Evolutionary conservation across 1,284 basidiomycete genomes (phyloP).

Genomic region (Tilletia setariae): DNA sequence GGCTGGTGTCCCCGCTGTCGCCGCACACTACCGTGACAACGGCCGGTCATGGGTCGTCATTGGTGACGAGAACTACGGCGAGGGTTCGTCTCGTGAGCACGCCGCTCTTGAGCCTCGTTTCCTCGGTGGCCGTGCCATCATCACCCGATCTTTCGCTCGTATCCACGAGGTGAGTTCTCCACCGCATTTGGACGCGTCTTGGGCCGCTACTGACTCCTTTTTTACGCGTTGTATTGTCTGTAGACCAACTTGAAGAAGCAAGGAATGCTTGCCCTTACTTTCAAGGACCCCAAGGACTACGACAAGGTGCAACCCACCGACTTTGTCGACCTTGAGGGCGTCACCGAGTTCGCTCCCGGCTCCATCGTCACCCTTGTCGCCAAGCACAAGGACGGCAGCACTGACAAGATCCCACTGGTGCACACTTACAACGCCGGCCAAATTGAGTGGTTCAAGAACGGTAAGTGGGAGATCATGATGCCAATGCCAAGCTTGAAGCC

Average conservation of each 20-base stretch:
- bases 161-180: slow-evolving; percentile 78
- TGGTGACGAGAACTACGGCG: slow-evolving; percentile 79
- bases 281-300: slow-evolving; percentile 50
- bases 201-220: neutral
- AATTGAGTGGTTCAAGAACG: slow-evolving; percentile 50
- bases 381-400: slow-evolving; percentile 51
- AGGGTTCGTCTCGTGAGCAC: slow-evolving; percentile 96
- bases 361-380: slow-evolving; percentile 43
- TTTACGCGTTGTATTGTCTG: neutral
- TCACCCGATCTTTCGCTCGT: slow-evolving; percentile 92
- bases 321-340: slow-evolving; percentile 45
- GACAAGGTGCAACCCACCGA: slow-evolving; percentile 50
- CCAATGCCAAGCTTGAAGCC: too few relatives aligned
- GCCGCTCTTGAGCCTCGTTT: slow-evolving; percentile 95
- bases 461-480: neutral
- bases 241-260: slow-evolving; percentile 19
- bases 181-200: neutral
- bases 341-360: slow-evolving; percentile 48
- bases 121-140: slow-evolving; percentile 92
- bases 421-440: slow-evolving; percentile 54
- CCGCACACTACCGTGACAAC: slow-evolving; percentile 79
- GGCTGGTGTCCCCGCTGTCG: slow-evolving; percentile 78
- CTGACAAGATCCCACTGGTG: slow-evolving; percentile 47
- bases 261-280: slow-evolving; percentile 50
- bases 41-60: slow-evolving; percentile 94